phyloP scores from a whole-genome alignment of 1,139 yeast species.

The Geotrichum macrosporum region DNA sequence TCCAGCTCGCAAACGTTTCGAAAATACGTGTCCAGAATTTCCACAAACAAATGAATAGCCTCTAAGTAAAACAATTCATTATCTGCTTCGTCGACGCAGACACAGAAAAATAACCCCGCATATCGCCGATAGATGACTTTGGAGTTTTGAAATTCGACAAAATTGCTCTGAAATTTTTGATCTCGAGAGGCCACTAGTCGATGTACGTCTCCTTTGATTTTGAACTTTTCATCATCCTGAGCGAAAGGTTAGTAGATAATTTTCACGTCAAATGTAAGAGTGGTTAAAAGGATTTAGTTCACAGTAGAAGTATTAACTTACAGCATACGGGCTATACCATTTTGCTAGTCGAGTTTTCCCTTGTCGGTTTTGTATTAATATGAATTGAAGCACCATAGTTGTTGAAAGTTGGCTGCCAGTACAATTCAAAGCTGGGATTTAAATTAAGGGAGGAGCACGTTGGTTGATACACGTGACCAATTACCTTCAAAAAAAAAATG shows the following conservation, averaged over 20 bases:
- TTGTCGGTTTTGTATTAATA: constrained; percentile 81
- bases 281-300: no score
- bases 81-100: constrained; percentile 70
- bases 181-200: constrained; percentile 77
- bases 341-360: constrained; percentile 87
- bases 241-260: constrained; percentile 16
- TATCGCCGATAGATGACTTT: constrained; percentile 83
- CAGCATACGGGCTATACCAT: constrained; percentile 55
- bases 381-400: constrained; percentile 68
- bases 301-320: no score
- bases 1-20: constrained; percentile 94
- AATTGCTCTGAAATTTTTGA: constrained; percentile 60
- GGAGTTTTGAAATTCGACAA: constrained; percentile 51
- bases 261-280: no score
- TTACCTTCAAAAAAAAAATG: no score
- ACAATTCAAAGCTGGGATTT: neutral
- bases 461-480: constrained; percentile 1
- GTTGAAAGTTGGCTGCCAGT: neutral
- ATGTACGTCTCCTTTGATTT: constrained; percentile 64
- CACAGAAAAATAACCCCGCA: constrained; percentile 84
- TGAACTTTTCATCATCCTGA: constrained; percentile 51
- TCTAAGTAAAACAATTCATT: constrained; percentile 80
- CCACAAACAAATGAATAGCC: constrained; percentile 82
- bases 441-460: neutral
- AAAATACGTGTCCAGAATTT: constrained; percentile 79